phyloP scores from a whole-genome alignment of 2,329 filamentous ascomycete species.

The Stachybotrys chlorohalonatus region DNA sequence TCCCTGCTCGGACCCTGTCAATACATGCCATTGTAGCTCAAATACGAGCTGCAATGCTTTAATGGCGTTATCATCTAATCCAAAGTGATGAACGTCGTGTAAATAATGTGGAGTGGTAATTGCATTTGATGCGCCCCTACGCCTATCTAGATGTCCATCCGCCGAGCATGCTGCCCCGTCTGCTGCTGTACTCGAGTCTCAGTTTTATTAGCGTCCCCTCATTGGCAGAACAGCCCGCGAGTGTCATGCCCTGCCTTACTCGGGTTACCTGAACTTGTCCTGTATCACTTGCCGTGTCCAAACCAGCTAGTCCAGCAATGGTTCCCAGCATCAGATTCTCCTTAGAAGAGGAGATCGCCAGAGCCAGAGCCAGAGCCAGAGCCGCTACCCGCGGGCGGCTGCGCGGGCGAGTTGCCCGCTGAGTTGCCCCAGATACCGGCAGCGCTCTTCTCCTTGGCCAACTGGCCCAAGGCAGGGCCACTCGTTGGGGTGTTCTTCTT shows the following conservation, averaged over 20 bases:
- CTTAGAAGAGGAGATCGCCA: constrained; percentile 39
- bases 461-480: constrained; percentile 77
- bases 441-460: constrained; percentile 96
- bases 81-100: too few relatives aligned
- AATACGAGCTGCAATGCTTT: too few relatives aligned
- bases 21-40: too few relatives aligned
- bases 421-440: constrained; percentile 88
- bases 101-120: constrained; percentile 12
- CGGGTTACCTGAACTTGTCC: neutral
- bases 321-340: neutral
- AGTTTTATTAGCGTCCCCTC: too few relatives aligned
- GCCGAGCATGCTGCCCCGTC: constrained; percentile 16
- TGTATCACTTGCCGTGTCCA: neutral
- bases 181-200: neutral
- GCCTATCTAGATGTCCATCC: constrained; percentile 29
- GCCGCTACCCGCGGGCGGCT: constrained; percentile 22
- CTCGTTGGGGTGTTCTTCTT: constrained; percentile 52
- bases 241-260: neutral
- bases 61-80: too few relatives aligned
- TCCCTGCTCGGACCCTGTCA: neutral
- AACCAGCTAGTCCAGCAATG: too few relatives aligned
- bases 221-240: too few relatives aligned
- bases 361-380: constrained; percentile 33
- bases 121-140: constrained; percentile 32
- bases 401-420: constrained; percentile 29